A percentile compares a stretch with the other conserved stretches of the same genome.
Evolutionary conservation across 2,329 filamentous ascomycete species (phyloP).

Genomic region (Delphinella strobiligena): DNA sequence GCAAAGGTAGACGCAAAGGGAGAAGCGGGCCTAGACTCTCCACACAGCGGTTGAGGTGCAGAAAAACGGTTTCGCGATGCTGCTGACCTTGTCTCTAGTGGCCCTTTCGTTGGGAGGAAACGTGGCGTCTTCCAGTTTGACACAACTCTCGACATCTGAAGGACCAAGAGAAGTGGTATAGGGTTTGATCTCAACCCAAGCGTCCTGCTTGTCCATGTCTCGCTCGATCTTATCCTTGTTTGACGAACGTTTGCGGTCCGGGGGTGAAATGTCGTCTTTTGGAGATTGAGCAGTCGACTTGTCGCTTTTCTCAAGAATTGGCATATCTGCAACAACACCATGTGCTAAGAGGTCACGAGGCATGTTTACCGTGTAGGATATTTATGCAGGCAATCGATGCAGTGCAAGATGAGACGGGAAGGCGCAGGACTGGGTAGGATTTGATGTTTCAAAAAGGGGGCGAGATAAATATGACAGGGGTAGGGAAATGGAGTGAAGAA

Average conservation of each 20-base stretch:
- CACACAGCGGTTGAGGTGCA: neutral
- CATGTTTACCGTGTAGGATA: slow-evolving; percentile 22
- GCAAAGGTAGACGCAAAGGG: too few relatives aligned
- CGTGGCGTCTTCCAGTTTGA: slow-evolving; percentile 43
- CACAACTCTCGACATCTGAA: slow-evolving; percentile 52
- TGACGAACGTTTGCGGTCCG: slow-evolving; percentile 2
- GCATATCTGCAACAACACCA: slow-evolving; percentile 22
- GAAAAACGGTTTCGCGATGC: neutral
- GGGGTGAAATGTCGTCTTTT: neutral
- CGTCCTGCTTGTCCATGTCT: slow-evolving; percentile 25
- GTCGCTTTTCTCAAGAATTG: slow-evolving; percentile 22
- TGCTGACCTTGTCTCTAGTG: slow-evolving; percentile 48
- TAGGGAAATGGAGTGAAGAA: neutral
- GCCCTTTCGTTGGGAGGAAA: slow-evolving; percentile 48
- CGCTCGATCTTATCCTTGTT: slow-evolving; percentile 10
- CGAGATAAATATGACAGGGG: too few relatives aligned
- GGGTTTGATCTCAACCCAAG: slow-evolving; percentile 52
- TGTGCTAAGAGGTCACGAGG: slow-evolving; percentile 31
- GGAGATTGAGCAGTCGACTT: slow-evolving; percentile 2
- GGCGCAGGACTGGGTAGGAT: neutral
- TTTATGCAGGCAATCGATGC: neutral
- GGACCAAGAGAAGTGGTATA: slow-evolving; percentile 62
- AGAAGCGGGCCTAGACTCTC: neutral
- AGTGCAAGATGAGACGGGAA: slow-evolving; percentile 4
- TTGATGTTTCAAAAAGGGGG: neutral